A percentile compares a stretch with the other conserved stretches of the same genome.
Evolutionary conservation across 2,329 filamentous ascomycete genomes (phyloP).

Genomic region (Teratosphaeria viscida): DNA sequence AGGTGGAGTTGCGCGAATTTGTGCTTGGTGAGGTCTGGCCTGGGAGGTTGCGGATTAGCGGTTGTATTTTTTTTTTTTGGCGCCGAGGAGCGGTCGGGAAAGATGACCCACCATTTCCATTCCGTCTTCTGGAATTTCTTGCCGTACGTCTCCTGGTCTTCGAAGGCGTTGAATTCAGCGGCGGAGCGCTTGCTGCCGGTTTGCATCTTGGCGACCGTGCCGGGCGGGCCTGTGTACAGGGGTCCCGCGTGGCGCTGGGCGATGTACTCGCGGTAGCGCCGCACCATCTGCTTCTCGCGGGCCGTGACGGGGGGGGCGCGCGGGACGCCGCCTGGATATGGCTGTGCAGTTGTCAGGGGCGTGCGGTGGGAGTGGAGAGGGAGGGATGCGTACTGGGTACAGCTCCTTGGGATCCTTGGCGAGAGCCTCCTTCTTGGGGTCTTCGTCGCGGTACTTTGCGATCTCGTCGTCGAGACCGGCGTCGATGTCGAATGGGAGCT

Average conservation of each 20-base stretch:
- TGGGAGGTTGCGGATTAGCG: neutral
- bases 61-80: neutral
- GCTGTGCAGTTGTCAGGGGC: constrained; percentile 3
- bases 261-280: constrained; percentile 3
- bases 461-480: constrained; percentile 6
- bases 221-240: constrained; percentile 6
- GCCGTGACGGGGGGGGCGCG: constrained; percentile 2
- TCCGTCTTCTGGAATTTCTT: constrained; percentile 24
- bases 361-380: neutral
- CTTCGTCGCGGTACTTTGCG: neutral
- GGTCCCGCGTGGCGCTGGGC: constrained; percentile 6
- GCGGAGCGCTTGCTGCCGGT: constrained; percentile 37
- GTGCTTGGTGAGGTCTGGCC: constrained; percentile 39
- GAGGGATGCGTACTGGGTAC: neutral
- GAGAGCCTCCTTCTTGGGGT: constrained; percentile 1
- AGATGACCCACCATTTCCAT: constrained; percentile 18
- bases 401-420: constrained; percentile 1
- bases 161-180: constrained; percentile 45
- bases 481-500: constrained; percentile 10
- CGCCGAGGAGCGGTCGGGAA: no score
- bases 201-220: constrained; percentile 35
- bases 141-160: constrained; percentile 34
- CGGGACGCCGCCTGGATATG: constrained; percentile 8
- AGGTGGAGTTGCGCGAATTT: constrained; percentile 42
- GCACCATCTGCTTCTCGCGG: constrained; percentile 2